Evolutionary conservation across 306 rosid species (phyloP).

Genomic region (Dryas octopetala): DNA sequence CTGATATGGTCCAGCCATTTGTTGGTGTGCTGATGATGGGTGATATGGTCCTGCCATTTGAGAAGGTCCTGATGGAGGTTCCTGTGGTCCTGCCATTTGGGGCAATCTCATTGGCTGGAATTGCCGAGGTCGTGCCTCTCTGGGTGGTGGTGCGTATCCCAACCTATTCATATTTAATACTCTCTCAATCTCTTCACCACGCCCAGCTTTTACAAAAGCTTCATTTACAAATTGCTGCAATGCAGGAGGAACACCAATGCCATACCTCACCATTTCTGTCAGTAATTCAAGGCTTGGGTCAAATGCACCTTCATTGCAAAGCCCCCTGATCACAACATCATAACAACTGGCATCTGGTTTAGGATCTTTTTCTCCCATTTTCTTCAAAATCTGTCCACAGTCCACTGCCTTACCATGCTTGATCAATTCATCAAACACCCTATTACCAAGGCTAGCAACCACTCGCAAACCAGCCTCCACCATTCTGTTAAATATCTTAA

Average conservation of each 20-base stretch:
- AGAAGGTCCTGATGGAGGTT: slow-evolving; percentile 28
- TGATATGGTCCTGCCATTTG: slow-evolving; percentile 35
- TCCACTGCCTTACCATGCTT: slow-evolving; percentile 65
- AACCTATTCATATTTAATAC: slow-evolving; percentile 48
- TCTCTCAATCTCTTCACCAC: slow-evolving; percentile 68
- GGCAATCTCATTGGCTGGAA: slow-evolving; percentile 33
- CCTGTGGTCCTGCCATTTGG: slow-evolving; percentile 36
- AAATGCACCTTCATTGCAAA: slow-evolving; percentile 57
- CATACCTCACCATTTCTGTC: slow-evolving; percentile 70
- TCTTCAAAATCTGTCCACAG: slow-evolving; percentile 71
- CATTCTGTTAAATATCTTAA: slow-evolving; percentile 70
- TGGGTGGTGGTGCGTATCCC: slow-evolving; percentile 43
- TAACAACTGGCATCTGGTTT: slow-evolving; percentile 87
- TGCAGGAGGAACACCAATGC: slow-evolving; percentile 68
- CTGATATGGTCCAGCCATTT: slow-evolving; percentile 30
- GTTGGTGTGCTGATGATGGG: slow-evolving; percentile 31
- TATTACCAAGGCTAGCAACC: slow-evolving; percentile 73
- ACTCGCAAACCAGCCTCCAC: slow-evolving; percentile 86
- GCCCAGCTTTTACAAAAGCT: slow-evolving; percentile 58
- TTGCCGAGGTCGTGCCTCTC: slow-evolving; percentile 25
- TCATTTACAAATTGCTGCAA: slow-evolving; percentile 53
- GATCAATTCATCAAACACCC: slow-evolving; percentile 69
- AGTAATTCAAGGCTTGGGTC: slow-evolving; percentile 59
- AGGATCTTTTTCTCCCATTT: slow-evolving; percentile 92
- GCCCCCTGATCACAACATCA: slow-evolving; percentile 83